Percentiles rank a stretch among this genome's conserved stretches.
phyloP scores from a whole-genome alignment of 2,329 filamentous ascomycete species.

The Leptographium galeiforme region DNA sequence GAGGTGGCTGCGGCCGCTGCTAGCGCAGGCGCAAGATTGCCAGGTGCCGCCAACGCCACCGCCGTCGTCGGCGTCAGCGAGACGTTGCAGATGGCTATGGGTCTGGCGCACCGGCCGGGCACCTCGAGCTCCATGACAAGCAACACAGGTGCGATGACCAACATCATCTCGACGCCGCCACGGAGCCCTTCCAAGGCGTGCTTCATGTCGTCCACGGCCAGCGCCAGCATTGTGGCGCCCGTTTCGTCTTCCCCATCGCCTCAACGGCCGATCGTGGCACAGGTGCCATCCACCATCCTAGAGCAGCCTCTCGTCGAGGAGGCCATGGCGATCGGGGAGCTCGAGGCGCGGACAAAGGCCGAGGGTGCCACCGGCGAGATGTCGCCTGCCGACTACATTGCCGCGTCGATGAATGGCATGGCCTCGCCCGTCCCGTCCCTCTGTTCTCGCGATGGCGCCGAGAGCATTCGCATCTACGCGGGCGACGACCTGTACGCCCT shows the following conservation, averaged over 20 bases:
- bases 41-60: not conserved
- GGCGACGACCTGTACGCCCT: constrained; percentile 54
- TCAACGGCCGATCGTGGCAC: constrained; percentile 32
- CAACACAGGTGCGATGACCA: constrained; percentile 8
- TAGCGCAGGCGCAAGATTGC: not conserved
- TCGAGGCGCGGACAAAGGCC: constrained; percentile 1
- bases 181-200: constrained; percentile 39
- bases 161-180: constrained; percentile 41
- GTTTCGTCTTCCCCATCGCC: constrained; percentile 24
- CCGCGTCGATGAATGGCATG: not conserved
- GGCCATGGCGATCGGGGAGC: constrained; percentile 18
- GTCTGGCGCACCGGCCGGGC: constrained; percentile 12
- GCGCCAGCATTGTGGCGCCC: constrained; percentile 7
- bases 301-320: constrained; percentile 36
- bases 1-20: not conserved
- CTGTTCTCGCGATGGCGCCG: constrained; percentile 27
- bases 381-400: not conserved
- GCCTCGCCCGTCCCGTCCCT: not conserved
- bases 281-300: constrained; percentile 42
- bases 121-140: constrained; percentile 5
- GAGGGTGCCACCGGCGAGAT: not conserved
- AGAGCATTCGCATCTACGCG: constrained; percentile 57
- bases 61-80: constrained; percentile 22
- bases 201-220: constrained; percentile 10
- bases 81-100: constrained; percentile 28